Evolutionary conservation across 2,329 filamentous ascomycete genomes (phyloP).

Genomic region (Hypoxylon sp.): DNA sequence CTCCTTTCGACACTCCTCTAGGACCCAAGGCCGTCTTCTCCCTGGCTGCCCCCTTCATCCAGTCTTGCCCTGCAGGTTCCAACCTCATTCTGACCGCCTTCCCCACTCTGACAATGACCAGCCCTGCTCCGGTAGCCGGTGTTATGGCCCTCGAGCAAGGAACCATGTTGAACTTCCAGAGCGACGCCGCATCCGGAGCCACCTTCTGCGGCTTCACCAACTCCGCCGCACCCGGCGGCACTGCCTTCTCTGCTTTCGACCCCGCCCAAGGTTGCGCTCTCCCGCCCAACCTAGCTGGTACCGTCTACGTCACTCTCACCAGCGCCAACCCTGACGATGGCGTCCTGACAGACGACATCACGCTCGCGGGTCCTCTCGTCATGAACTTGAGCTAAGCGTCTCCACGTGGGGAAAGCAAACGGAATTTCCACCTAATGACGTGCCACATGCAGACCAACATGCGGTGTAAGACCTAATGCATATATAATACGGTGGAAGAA

Average conservation of each 20-base stretch:
- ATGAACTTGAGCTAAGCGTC: constrained; percentile 64
- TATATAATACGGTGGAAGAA: constrained; percentile 20
- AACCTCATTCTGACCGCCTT: constrained; percentile 75
- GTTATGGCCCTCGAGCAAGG: constrained; percentile 59
- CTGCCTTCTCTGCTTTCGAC: constrained; percentile 71
- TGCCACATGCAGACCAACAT: constrained; percentile 6
- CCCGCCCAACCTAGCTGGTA: constrained; percentile 73
- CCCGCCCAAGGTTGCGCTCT: constrained; percentile 70
- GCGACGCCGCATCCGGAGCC: constrained; percentile 65
- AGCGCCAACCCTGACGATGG: constrained; percentile 66
- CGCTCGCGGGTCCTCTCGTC: constrained; percentile 75
- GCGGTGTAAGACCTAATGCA: constrained; percentile 27
- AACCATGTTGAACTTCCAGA: constrained; percentile 64
- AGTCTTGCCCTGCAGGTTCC: constrained; percentile 75
- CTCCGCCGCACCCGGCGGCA: constrained; percentile 70
- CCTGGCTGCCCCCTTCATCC: constrained; percentile 80
- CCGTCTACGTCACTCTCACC: constrained; percentile 78
- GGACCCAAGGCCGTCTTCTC: constrained; percentile 79
- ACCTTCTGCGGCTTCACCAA: constrained; percentile 78
- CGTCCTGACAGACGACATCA: constrained; percentile 72
- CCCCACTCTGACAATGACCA: constrained; percentile 70
- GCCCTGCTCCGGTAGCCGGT: constrained; percentile 59
- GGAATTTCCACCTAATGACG: constrained; percentile 26
- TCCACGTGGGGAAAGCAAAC: background rate
- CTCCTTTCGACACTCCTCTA: constrained; percentile 79